Conservation (phyloP, 768 basidiomycete genomes). For the Suillus placidus region DNA sequence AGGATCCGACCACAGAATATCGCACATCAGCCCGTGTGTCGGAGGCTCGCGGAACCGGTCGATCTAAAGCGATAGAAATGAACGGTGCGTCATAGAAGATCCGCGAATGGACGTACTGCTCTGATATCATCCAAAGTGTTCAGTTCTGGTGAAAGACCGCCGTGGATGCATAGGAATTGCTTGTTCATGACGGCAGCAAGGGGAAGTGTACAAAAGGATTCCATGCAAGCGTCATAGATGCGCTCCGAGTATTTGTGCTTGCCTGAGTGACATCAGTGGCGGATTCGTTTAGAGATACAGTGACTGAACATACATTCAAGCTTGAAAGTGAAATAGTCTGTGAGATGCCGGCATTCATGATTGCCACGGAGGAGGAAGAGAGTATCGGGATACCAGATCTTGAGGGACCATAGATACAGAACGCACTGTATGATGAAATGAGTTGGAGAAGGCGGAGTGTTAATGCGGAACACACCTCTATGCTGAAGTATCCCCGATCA, state of each 20-base stretch:
- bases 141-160: constrained; percentile 93
- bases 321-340: constrained; percentile 99
- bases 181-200: constrained; percentile 99
- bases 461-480: constrained; percentile 61
- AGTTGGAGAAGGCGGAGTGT: background rate
- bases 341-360: constrained; percentile 98
- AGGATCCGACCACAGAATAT: constrained; percentile 98
- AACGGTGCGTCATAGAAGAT: background rate
- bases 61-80: constrained; percentile 53
- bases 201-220: constrained; percentile 93
- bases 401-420: constrained; percentile 95
- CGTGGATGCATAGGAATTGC: constrained; percentile 98
- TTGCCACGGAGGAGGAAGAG: constrained; percentile 96
- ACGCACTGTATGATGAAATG: constrained; percentile 68
- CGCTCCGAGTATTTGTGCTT: constrained; percentile 99
- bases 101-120: constrained; percentile 50
- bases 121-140: constrained; percentile 95
- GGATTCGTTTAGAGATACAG: constrained; percentile 10
- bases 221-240: constrained; percentile 97
- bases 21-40: constrained; percentile 97
- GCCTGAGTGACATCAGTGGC: constrained; percentile 50
- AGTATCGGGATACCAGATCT: constrained; percentile 99
- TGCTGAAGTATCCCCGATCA: constrained; percentile 91
- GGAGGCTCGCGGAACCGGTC: constrained; percentile 99
- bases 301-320: constrained; percentile 76